Percentiles rank a stretch among this genome's conserved stretches.
Evolutionary conservation across 1,284 basidiomycete genomes (phyloP).

Genomic region (Malassezia sympodialis): DNA sequence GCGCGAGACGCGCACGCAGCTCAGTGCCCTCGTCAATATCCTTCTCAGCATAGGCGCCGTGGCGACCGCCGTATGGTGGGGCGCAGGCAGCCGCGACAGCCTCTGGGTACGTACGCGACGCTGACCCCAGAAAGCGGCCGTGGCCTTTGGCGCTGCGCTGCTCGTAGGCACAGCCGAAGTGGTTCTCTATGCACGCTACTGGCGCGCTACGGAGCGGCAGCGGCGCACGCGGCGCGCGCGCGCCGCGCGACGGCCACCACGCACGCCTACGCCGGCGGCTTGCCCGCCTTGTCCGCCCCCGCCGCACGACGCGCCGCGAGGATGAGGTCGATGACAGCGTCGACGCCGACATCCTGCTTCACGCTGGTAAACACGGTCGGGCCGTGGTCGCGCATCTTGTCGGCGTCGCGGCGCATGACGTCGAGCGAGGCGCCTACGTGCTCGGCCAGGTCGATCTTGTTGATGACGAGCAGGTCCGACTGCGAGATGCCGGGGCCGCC

Average conservation of each 20-base stretch:
- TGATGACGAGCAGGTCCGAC: constrained; percentile 85
- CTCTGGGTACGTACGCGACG: constrained; percentile 14
- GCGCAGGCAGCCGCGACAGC: constrained; percentile 5
- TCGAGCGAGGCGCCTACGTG: constrained; percentile 85
- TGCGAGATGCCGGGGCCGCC: constrained; percentile 76
- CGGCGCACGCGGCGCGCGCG: not conserved
- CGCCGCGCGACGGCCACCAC: not conserved
- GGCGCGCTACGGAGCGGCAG: not conserved
- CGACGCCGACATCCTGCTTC: constrained; percentile 66
- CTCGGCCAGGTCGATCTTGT: constrained; percentile 63
- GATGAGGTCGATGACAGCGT: constrained; percentile 71
- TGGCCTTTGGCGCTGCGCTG: constrained; percentile 3
- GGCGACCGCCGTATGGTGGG: constrained; percentile 23
- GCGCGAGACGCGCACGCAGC: constrained; percentile 15
- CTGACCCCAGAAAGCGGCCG: constrained; percentile 2
- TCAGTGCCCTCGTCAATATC: constrained; percentile 20
- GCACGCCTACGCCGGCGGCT: not conserved
- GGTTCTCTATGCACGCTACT: constrained; percentile 18
- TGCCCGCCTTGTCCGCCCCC: constrained; percentile 47
- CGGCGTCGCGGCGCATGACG: constrained; percentile 88
- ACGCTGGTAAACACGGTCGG: constrained; percentile 87
- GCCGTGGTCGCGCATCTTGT: constrained; percentile 82
- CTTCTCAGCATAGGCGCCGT: constrained; percentile 20
- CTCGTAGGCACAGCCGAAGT: constrained; percentile 17
- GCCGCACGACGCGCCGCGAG: constrained; percentile 70